Base-by-base conservation (phyloP, 148 eudicot species). In the Agrostemma githago region DNA sequence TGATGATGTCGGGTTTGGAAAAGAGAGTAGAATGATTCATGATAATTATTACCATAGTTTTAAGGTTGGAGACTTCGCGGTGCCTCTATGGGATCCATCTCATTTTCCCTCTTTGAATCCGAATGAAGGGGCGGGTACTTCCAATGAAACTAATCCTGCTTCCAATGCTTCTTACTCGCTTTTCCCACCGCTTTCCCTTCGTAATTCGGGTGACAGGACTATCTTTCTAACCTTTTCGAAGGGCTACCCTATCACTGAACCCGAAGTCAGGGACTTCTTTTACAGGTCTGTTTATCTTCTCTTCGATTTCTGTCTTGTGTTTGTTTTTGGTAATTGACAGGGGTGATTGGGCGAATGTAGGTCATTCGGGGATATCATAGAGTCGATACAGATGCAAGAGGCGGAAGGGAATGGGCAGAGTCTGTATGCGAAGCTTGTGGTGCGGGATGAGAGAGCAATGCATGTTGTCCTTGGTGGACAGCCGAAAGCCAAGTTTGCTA, bases 221-320 rank as follows among this genome's bases (percentile, higher is more conserved):
- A 73, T 82, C n/a, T 82, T 82, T 63, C 9, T 82, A 61, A 82
- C 85, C 54, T 82, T 82, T 44, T 82, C 82, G 1, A 82, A 76
- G 66, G 85, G 85, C 2, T 82, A 82, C 44, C 82, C 82, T 5
- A 79, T 82, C 16, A 60, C 68, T 8, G 73, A 76, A 63, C 5
- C 0, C 2, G 82, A 82, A 76, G 37, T 82, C 4, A 59, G 17
- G 10, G 82, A 79, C 0, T 82, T 79, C 48, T 62, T 82, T 0
- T 21, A 38, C 5, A 75, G 82, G 82, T 43, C 34, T 0, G 34
- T 26, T 26, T 26, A 26, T 26, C 1, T 26, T 26, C 1, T 26
- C 34, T 26, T 26, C 1, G 34, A 26, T 26, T 26, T 26, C n/a
- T n/a, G n/a, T n/a, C 34, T 26, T 26, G 1, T 26, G 34, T 26